Conservation (phyloP, 1,284 basidiomycete genomes). For the Pterulicium gracile region DNA sequence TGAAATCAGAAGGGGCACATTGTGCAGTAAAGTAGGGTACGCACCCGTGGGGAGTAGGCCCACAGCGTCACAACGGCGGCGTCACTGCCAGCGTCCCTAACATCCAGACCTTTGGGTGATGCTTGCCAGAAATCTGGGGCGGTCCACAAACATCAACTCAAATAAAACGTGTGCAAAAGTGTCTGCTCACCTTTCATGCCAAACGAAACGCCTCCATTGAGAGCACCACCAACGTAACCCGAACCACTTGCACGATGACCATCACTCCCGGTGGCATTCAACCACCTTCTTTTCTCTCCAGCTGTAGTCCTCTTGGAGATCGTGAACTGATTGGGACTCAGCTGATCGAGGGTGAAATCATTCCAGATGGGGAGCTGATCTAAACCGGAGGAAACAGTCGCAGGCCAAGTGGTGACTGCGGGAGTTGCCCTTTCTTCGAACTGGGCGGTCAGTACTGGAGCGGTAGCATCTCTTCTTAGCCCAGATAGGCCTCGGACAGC, state of each 20-base stretch:
- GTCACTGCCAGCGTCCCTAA: slow-evolving; percentile 23
- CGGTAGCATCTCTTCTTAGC: slow-evolving; percentile 28
- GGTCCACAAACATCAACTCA: not conserved
- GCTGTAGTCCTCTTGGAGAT: slow-evolving; percentile 26
- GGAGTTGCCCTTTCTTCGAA: slow-evolving; percentile 27
- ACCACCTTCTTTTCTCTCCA: slow-evolving; percentile 19
- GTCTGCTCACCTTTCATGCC: slow-evolving; percentile 20
- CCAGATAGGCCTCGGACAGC: slow-evolving; percentile 28
- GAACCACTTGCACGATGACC: slow-evolving; percentile 25
- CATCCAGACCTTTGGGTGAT: slow-evolving; percentile 26
- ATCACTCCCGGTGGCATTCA: slow-evolving; percentile 23
- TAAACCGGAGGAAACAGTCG: slow-evolving; percentile 22
- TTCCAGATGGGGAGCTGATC: slow-evolving; percentile 24
- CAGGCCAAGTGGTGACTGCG: slow-evolving; percentile 26
- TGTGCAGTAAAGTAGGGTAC: not conserved
- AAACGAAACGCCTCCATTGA: slow-evolving; percentile 26
- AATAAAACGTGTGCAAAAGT: too few relatives aligned
- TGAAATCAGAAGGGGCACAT: not conserved
- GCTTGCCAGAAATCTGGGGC: slow-evolving; percentile 30
- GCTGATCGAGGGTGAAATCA: slow-evolving; percentile 28
- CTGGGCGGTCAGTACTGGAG: slow-evolving; percentile 26
- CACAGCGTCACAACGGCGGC: slow-evolving; percentile 25
- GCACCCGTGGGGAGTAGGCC: slow-evolving; percentile 28
- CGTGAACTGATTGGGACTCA: slow-evolving; percentile 21
- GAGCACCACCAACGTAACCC: slow-evolving; percentile 30